Evolutionary conservation across 257 asterid genomes (phyloP), one percentile per base, ranked within the genome.

Genomic region (Nicotiana sylvestris): DNA sequence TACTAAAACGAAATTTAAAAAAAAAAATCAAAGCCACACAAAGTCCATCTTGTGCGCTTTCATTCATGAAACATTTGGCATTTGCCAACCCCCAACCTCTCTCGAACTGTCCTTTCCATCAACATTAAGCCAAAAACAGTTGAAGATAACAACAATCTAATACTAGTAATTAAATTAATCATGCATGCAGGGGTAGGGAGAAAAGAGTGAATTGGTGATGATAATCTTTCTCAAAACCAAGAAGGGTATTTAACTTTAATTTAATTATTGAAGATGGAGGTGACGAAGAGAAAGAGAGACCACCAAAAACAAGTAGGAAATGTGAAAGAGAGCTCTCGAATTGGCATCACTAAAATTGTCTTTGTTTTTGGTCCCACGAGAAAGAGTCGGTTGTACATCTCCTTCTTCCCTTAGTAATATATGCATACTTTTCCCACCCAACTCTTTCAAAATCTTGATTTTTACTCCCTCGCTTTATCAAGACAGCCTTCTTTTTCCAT

Each of bases 281-380:
- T 76, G 85, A 84, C 80, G 0, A 43, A 80, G 80, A 82, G 81
- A 86, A 82, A 85, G 86, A 76, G 77, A 77, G 83, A 77, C 78
- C 88, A 85, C 82, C 86, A 21, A 70, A 84, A 84, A 84, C 76
- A 81, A 57, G 81, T 53, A 66, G 25, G 37, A 68, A 68, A 85
- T 80, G 84, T 84, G 89, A 82, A 74, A 76, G 67, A 67, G 85
- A 85, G 81, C 79, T 66, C 77, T 78, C 51, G 82, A 11, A 74
- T 82, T 85, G 82, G 87, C 82, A 84, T 87, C 86, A 85, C 17
- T 46, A 83, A 87, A 82, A 65, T 79, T 84, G 79, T 74, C 81
- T 33, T 72, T 61, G 55, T 10, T 65, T 70, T 85, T 79, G 89
- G 88, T 70, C 86, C 89, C 89, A 80, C 86, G 29, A 83, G 53